phyloP scores from a whole-genome alignment of 495 filamentous ascomycete species.

The Lentithecium fluviatile region DNA sequence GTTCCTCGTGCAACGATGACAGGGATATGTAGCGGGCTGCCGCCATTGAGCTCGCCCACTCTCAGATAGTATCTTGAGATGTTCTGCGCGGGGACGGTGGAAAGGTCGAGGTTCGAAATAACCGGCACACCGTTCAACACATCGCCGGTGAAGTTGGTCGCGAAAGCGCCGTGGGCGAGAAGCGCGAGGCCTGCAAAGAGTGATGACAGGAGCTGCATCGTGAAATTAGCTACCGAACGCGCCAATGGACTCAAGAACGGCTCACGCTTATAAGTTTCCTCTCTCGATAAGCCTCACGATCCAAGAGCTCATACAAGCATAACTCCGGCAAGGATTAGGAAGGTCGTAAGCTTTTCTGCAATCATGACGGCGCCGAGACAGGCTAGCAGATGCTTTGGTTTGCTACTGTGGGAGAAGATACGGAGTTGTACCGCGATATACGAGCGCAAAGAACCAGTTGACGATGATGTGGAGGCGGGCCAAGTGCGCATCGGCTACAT shows the following conservation, averaged over 20 bases:
- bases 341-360: background rate
- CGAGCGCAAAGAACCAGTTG: too few species aligned
- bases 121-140: conserved; percentile 1
- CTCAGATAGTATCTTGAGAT: conserved; percentile 8
- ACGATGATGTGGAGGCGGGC: too few species aligned
- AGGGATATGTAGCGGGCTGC: conserved; percentile 1
- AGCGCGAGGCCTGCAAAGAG: background rate
- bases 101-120: conserved; percentile 2
- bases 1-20: conserved; percentile 10
- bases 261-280: background rate
- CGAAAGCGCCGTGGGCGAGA: background rate
- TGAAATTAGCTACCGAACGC: background rate
- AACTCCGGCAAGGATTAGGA: background rate
- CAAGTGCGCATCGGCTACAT: too few species aligned
- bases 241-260: background rate
- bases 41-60: conserved; percentile 1
- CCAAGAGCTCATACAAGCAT: background rate
- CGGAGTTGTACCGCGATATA: background rate
- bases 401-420: background rate
- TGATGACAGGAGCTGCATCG: background rate
- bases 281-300: background rate
- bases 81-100: conserved; percentile 2
- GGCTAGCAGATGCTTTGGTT: background rate
- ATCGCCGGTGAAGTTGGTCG: background rate
- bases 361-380: background rate